phyloP scores from a whole-genome alignment of 2,329 filamentous ascomycete species.

The Alternaria viburni region DNA sequence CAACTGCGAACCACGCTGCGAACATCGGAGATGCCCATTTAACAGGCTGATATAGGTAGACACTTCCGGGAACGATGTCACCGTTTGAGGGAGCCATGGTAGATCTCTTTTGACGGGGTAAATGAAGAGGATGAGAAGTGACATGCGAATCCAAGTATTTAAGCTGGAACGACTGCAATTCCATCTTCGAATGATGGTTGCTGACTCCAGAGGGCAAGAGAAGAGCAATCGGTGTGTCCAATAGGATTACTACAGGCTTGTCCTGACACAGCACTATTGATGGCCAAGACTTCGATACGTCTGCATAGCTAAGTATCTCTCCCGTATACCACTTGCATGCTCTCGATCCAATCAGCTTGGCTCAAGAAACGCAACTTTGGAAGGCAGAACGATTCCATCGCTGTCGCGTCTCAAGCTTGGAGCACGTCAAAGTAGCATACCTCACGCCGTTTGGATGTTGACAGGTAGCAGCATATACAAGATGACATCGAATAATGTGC shows the following conservation, averaged over 20 bases:
- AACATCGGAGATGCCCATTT: conserved; percentile 61
- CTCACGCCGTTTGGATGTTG: too few relatives aligned
- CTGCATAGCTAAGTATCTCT: background rate
- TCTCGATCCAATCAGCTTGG: too few relatives aligned
- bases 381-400: too few relatives aligned
- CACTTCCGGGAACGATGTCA: conserved; percentile 18
- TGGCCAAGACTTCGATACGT: background rate
- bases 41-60: conserved; percentile 56
- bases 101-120: background rate
- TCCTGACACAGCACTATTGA: background rate
- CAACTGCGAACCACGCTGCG: conserved; percentile 52
- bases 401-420: too few relatives aligned
- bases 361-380: too few relatives aligned
- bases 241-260: background rate
- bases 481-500: too few relatives aligned
- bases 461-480: too few relatives aligned
- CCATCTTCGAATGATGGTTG: background rate
- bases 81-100: background rate
- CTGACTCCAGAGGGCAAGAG: background rate
- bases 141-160: background rate
- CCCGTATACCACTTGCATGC: too few relatives aligned
- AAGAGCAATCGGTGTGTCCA: background rate
- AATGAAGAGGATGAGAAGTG: background rate
- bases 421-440: too few relatives aligned
- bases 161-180: background rate